phyloP scores from a whole-genome alignment of 179 eudicot genomes.

The Dionaea muscipula region DNA sequence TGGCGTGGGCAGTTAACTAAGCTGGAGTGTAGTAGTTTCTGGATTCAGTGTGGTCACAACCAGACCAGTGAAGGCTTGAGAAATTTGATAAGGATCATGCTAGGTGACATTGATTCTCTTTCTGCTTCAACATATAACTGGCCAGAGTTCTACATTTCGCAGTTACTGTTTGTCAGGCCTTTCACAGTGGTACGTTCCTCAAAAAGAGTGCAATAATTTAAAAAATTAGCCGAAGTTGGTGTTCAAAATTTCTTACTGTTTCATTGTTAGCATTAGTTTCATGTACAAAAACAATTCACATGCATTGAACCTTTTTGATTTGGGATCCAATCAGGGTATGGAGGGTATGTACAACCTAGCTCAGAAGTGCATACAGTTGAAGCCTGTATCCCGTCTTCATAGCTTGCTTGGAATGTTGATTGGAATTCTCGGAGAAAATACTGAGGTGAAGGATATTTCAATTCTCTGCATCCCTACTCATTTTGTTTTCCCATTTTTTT shows the following conservation, averaged over 20 bases:
- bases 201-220: constrained; percentile 5
- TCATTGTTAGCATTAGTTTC: too few species aligned
- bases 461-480: neutral
- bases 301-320: too few species aligned
- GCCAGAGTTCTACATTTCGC: constrained; percentile 73
- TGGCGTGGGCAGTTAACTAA: constrained; percentile 83
- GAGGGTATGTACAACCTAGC: constrained; percentile 76
- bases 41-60: constrained; percentile 80
- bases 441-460: constrained; percentile 46
- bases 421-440: constrained; percentile 82
- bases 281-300: too few species aligned
- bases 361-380: constrained; percentile 73
- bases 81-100: constrained; percentile 69
- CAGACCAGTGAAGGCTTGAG: constrained; percentile 65
- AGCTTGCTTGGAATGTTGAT: constrained; percentile 56
- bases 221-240: too few species aligned
- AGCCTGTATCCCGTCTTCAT: constrained; percentile 46
- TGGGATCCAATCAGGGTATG: constrained; percentile 45
- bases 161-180: constrained; percentile 75
- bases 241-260: too few species aligned
- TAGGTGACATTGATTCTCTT: constrained; percentile 56
- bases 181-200: constrained; percentile 66
- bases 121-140: constrained; percentile 60
- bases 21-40: constrained; percentile 83
- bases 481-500: neutral